These are phyloP conservation scores for Avena insularis DNA, from an alignment of 176 grass and related monocot genomes.

Conservation along the genomic window DNA sequence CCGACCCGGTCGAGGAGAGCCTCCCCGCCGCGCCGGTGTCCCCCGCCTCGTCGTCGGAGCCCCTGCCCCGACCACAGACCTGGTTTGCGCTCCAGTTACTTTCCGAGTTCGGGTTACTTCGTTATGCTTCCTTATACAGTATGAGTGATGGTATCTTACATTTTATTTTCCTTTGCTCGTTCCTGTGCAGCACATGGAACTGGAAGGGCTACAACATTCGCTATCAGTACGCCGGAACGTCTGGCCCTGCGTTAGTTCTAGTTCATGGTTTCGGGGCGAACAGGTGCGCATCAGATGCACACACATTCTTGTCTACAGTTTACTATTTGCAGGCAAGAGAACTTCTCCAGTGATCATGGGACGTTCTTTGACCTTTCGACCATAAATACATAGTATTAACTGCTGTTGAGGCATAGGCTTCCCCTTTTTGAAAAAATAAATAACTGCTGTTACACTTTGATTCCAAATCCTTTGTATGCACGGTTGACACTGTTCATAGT, in stretches of 20 bases:
- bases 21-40: conserved; percentile 28
- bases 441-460: not conserved
- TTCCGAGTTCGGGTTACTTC: conserved; percentile 1
- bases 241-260: conserved; percentile 80
- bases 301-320: not conserved
- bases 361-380: not conserved
- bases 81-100: conserved; percentile 45
- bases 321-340: conserved; percentile 22
- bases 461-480: not conserved
- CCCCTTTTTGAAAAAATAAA: too few relatives aligned
- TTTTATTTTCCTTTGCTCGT: not conserved
- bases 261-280: conserved; percentile 93
- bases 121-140: not conserved
- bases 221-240: conserved; percentile 72
- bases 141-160: not conserved
- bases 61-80: conserved; percentile 46
- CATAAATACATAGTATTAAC: not conserved
- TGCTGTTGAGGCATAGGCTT: too few relatives aligned
- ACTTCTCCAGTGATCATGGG: conserved; percentile 1
- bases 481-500: not conserved
- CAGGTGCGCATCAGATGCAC: conserved; percentile 58
- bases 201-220: conserved; percentile 83
- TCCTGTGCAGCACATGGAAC: conserved; percentile 61
- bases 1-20: conserved; percentile 47
- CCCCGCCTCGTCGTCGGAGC: not conserved